Percentiles rank a stretch among this genome's conserved stretches.
Conservation (phyloP, 345 rosid genomes). For the Boechera retrofracta region DNA sequence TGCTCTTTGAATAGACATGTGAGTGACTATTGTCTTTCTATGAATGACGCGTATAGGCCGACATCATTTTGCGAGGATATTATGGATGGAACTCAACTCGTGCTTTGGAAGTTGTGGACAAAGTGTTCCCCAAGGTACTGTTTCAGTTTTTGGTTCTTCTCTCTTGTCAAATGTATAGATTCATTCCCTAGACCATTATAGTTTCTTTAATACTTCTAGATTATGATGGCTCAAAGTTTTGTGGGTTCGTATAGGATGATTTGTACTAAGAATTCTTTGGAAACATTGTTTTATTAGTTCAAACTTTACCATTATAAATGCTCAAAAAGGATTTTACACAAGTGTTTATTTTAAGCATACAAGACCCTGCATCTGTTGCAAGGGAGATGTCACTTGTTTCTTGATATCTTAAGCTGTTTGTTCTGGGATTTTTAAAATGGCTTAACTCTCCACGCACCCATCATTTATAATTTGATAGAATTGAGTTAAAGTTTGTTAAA, state of each 20-base stretch:
- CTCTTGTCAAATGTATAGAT: neutral
- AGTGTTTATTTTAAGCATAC: neutral
- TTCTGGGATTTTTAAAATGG: neutral
- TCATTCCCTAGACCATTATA: neutral
- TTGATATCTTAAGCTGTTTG: neutral
- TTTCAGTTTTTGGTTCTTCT: neutral
- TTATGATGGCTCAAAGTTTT: too few relatives aligned
- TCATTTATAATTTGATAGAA: neutral
- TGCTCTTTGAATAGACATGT: conserved; percentile 14
- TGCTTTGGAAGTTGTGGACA: conserved; percentile 79
- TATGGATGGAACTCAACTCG: conserved; percentile 95
- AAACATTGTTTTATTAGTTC: neutral
- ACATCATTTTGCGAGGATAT: conserved; percentile 82
- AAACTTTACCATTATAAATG: neutral
- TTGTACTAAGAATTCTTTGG: neutral
- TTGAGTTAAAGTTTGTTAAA: neutral
- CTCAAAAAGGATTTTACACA: neutral
- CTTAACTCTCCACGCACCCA: neutral
- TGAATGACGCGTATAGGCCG: conserved; percentile 63
- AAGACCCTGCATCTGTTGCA: conserved; percentile 11
- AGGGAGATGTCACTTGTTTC: neutral
- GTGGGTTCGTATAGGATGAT: neutral
- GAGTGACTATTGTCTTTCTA: conserved; percentile 18
- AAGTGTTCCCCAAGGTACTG: conserved; percentile 85
- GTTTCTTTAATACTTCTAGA: neutral